A percentile compares a stretch with the other conserved stretches of the same genome.
Conservation (phyloP, 2,329 filamentous ascomycete genomes). For the Nothophaeocryptopus gaeumannii region DNA sequence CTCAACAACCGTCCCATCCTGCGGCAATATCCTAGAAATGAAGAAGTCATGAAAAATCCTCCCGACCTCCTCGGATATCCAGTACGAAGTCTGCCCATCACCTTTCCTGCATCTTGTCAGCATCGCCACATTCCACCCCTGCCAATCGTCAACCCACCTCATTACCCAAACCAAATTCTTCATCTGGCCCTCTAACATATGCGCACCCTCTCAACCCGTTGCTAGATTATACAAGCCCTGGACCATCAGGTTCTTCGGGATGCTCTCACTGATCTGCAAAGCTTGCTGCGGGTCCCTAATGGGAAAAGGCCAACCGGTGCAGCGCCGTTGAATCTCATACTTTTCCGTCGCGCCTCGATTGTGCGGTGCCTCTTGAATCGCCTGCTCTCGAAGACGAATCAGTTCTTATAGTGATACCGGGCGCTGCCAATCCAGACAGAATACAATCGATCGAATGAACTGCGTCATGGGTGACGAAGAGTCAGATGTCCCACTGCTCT, state of each 20-base stretch:
- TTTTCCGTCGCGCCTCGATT: no score
- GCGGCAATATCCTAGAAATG: background rate
- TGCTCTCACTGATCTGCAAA: background rate
- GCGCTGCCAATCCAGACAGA: no score
- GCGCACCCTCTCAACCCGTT: background rate
- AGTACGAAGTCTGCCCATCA: constrained; percentile 1
- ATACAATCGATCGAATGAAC: no score
- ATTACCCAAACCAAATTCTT: background rate
- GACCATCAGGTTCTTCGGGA: background rate
- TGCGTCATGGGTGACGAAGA: no score
- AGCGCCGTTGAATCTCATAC: no score
- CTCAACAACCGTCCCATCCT: background rate
- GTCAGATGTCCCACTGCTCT: no score
- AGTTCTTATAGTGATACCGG: no score
- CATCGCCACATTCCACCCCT: background rate
- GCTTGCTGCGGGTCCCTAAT: background rate
- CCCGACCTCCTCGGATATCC: background rate
- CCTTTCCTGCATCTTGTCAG: background rate
- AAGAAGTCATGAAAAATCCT: background rate
- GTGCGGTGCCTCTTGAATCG: no score
- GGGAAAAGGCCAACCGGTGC: no score
- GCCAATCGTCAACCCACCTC: background rate
- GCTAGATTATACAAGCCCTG: background rate
- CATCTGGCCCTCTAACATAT: background rate
- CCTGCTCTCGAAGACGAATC: no score